Percentiles rank a stretch among this genome's conserved stretches.
phyloP scores from a whole-genome alignment of 371 early-diverging fungal species.

The Mucor indicus region DNA sequence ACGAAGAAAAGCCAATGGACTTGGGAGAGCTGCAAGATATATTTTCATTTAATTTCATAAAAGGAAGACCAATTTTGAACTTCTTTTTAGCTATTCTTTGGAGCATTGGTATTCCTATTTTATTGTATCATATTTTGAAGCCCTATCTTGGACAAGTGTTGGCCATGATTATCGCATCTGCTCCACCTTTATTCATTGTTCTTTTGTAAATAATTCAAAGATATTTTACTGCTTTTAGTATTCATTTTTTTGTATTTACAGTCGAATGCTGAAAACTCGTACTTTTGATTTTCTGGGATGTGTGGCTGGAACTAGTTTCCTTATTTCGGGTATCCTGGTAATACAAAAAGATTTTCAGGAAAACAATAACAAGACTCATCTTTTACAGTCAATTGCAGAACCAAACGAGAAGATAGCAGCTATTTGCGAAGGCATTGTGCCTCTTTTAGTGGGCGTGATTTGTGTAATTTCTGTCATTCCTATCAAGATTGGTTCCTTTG shows the following conservation, averaged over 20 bases:
- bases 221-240: neutral
- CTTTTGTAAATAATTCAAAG: conserved; percentile 12
- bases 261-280: conserved; percentile 24
- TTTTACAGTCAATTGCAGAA: conserved; percentile 38
- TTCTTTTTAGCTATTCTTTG: conserved; percentile 26
- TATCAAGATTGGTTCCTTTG: conserved; percentile 29
- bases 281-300: conserved; percentile 26
- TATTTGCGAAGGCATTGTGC: conserved; percentile 38
- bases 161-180: conserved; percentile 27
- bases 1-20: conserved; percentile 29
- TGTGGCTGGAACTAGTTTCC: conserved; percentile 29
- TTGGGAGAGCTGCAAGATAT: conserved; percentile 21
- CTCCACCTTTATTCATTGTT: conserved; percentile 25
- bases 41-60: conserved; percentile 25
- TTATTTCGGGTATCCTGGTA: conserved; percentile 33
- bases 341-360: no score
- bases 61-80: conserved; percentile 24
- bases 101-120: conserved; percentile 27
- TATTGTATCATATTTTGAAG: conserved; percentile 19
- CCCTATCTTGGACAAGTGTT: conserved; percentile 24
- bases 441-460: conserved; percentile 33
- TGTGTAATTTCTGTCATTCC: conserved; percentile 40
- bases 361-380: no score
- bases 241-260: neutral
- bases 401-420: conserved; percentile 28